Percentiles rank a stretch among this genome's conserved stretches.
Evolutionary conservation across 805 yeast species (phyloP).

Genomic region (Cyberlindnera maritima): DNA sequence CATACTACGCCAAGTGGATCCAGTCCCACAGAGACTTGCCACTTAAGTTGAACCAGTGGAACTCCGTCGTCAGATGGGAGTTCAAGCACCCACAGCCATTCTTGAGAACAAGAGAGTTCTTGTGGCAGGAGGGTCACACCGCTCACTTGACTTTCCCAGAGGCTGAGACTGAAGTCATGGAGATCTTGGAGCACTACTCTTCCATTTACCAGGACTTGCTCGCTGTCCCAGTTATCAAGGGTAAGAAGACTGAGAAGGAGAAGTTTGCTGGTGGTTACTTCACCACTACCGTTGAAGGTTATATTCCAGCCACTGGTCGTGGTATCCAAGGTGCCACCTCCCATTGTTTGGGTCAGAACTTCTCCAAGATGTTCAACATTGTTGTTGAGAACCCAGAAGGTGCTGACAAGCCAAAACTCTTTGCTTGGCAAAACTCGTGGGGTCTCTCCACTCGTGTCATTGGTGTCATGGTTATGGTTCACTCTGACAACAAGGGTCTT

Average conservation of each 20-base stretch:
- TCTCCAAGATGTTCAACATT: conserved; percentile 97
- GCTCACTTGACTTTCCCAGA: conserved; percentile 85
- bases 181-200: conserved; percentile 83
- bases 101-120: conserved; percentile 95
- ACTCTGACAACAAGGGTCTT: conserved; percentile 97
- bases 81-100: conserved; percentile 99
- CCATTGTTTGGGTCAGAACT: conserved; percentile 96
- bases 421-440: conserved; percentile 98
- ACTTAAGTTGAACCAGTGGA: conserved; percentile 96
- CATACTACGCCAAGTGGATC: conserved; percentile 98
- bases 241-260: conserved; percentile 95
- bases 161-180: conserved; percentile 79
- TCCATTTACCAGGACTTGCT: conserved; percentile 84
- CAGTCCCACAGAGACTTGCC: conserved; percentile 98
- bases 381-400: conserved; percentile 95
- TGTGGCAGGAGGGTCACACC: conserved; percentile 99
- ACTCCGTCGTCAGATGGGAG: conserved; percentile 99
- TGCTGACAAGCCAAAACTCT: conserved; percentile 77
- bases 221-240: conserved; percentile 97
- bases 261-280: conserved; percentile 97
- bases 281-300: conserved; percentile 96
- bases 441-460: conserved; percentile 97
- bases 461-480: conserved; percentile 99
- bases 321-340: conserved; percentile 99
- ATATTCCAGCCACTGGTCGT: conserved; percentile 97